phyloP scores from a whole-genome alignment of 2,329 filamentous ascomycete species.

The Septoria linicola region DNA sequence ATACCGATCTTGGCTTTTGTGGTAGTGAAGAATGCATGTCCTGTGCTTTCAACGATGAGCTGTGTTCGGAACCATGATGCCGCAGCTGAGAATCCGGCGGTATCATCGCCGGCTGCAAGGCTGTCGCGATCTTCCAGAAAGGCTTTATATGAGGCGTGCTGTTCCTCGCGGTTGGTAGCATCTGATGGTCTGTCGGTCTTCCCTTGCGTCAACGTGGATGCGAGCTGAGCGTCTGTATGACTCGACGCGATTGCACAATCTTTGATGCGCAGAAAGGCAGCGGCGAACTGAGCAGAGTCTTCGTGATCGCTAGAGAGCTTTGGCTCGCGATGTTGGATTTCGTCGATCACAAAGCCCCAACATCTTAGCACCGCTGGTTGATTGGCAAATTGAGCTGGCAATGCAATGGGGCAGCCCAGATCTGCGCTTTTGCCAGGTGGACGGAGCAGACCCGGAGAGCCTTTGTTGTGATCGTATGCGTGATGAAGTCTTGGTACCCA shows the following conservation, averaged over 20 bases:
- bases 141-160: no score
- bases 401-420: no score
- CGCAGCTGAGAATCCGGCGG: background rate
- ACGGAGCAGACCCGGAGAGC: background rate
- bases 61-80: background rate
- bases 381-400: background rate
- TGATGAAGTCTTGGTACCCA: constrained; percentile 13
- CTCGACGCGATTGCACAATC: no score
- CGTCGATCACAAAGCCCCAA: background rate
- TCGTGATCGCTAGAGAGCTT: background rate
- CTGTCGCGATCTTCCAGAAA: background rate
- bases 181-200: no score
- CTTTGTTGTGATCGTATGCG: background rate
- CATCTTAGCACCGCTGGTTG: background rate
- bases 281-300: background rate
- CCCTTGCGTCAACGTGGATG: background rate
- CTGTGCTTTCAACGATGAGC: background rate
- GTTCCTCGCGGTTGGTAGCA: background rate
- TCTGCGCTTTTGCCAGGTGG: background rate
- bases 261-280: background rate
- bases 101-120: background rate
- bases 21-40: background rate
- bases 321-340: background rate
- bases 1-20: background rate
- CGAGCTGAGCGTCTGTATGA: background rate